A percentile compares a stretch with the other conserved stretches of the same genome.
Evolutionary conservation across 352 stramenopile species (phyloP).

Genomic region (Halophytophthora polymorphica): DNA sequence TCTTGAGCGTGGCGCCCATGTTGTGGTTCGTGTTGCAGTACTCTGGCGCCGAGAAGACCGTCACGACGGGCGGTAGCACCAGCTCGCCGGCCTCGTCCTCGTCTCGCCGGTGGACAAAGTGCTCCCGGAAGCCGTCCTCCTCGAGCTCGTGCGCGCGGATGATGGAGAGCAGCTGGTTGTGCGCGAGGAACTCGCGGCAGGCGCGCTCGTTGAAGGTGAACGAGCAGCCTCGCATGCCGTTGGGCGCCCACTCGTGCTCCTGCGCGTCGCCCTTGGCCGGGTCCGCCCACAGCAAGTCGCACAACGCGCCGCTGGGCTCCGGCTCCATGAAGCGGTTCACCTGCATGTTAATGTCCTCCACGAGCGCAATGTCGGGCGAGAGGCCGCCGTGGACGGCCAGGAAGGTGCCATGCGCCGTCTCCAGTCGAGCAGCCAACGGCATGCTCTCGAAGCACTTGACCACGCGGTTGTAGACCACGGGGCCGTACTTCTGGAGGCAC

Average conservation of each 20-base stretch:
- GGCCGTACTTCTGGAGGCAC: constrained; percentile 86
- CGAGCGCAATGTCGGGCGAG: constrained; percentile 59
- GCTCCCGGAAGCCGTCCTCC: constrained; percentile 71
- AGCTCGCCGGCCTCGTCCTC: constrained; percentile 15
- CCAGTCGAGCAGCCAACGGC: constrained; percentile 60
- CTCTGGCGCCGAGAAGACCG: constrained; percentile 80
- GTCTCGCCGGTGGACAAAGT: constrained; percentile 34
- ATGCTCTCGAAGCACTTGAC: constrained; percentile 86
- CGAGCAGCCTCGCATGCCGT: constrained; percentile 69
- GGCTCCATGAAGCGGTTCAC: constrained; percentile 81
- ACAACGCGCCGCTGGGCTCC: constrained; percentile 91
- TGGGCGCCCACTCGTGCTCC: constrained; percentile 51
- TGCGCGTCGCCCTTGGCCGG: constrained; percentile 89
- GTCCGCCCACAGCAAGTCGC: constrained; percentile 99
- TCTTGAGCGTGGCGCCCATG: constrained; percentile 68
- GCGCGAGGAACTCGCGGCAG: constrained; percentile 59
- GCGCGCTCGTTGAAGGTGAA: constrained; percentile 78
- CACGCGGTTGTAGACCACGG: constrained; percentile 73
- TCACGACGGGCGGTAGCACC: constrained; percentile 57
- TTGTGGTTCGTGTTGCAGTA: constrained; percentile 87
- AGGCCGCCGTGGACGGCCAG: constrained; percentile 72
- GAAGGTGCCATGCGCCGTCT: constrained; percentile 60
- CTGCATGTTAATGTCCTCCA: constrained; percentile 74
- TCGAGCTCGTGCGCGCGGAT: constrained; percentile 80
- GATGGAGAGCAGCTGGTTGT: constrained; percentile 66